Evolutionary conservation across 2,329 filamentous ascomycete species (phyloP), one percentile per base, ranked within the genome.

Genomic region (Cordyceps cicadae): DNA sequence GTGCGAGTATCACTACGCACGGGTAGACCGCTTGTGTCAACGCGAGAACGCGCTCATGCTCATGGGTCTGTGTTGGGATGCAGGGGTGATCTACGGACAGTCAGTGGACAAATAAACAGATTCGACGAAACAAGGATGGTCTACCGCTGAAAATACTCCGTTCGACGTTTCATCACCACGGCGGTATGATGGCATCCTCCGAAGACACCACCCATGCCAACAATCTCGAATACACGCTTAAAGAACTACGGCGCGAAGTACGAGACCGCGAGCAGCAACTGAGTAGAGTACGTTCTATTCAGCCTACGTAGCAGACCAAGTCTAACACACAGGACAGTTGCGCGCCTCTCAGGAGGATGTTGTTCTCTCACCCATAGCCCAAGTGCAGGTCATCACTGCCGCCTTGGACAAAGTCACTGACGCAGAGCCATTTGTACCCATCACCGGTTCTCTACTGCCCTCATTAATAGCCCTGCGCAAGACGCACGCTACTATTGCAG

Each of bases 401-500:
- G 88, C 88, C 3, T 90, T 92, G 67, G 80, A 84, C 57, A 79
- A 81, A 17, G 75, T 91, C 52, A 80, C 84, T 14, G 75, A 81
- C 49, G 78, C 81, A 15, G 80, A 86, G 56, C 86, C 87, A 9
- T 84, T 85, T 66, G 75, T 93, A 24, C 89, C 90, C 3, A 77
- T 80, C 26, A 76, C 83, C 11, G 83, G 81, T 54, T 93, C 90
- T 21, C 78, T 87, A 6, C 73, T 94, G 7, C 88, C 89, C 3
- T 84, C 86, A 7, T 77, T 95, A 5, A 70, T 94, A 46, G 89
- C 90, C 6, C 74, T 91, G 59, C 85, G 87, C 56, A 85, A 82
- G 66, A 86, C 87, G 3, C 81, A 87, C 62, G 78, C 81, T 61
- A 85, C 85, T 17, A 81, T 89, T 54, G 72, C 79, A 62, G 86